Percentiles rank a stretch among this genome's conserved stretches.
Evolutionary conservation across 2,329 filamentous ascomycete genomes (phyloP).

Genomic region (Calonectria crousiana): DNA sequence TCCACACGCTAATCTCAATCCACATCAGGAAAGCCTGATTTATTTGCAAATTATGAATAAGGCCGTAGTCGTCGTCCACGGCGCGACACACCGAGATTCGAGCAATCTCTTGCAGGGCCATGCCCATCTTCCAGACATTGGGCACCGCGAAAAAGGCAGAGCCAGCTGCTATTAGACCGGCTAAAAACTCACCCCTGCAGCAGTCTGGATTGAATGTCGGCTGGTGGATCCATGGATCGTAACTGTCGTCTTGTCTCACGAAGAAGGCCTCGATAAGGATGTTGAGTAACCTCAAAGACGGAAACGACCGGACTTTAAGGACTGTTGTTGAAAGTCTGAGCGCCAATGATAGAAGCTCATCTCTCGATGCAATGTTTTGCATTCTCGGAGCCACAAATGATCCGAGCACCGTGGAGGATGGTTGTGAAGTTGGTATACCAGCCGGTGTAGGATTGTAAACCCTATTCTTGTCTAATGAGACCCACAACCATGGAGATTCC

Average conservation of each 20-base stretch:
- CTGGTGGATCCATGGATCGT: neutral
- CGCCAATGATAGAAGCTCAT: neutral
- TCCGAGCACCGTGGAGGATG: too few species aligned
- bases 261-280: neutral
- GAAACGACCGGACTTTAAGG: neutral
- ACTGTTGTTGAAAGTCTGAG: neutral
- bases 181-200: neutral
- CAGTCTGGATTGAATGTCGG: neutral
- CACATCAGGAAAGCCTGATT: neutral
- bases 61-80: neutral
- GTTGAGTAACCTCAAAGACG: neutral
- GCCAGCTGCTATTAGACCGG: neutral
- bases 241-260: neutral
- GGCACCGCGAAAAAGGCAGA: neutral
- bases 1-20: neutral
- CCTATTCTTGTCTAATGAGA: neutral
- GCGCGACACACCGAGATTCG: neutral
- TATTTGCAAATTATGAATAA: neutral
- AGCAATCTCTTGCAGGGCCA: neutral
- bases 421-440: neutral
- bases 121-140: neutral
- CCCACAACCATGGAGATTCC: neutral
- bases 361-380: neutral
- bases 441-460: neutral
- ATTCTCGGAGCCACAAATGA: neutral